phyloP scores from a whole-genome alignment of 768 basidiomycete species.

The Lyophyllum atratum region DNA sequence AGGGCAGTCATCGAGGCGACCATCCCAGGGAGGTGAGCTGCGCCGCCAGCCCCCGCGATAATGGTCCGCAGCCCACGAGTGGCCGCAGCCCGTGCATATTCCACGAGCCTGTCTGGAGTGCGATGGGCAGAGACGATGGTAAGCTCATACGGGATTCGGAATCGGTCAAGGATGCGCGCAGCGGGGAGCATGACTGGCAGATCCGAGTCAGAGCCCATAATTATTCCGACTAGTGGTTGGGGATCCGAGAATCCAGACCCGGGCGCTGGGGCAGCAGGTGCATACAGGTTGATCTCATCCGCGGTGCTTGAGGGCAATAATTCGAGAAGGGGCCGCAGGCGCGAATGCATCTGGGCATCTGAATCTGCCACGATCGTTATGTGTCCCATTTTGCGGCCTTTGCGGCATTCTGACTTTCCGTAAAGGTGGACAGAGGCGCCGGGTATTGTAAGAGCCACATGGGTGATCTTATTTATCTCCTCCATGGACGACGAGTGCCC shows the following conservation, averaged over 20 bases:
- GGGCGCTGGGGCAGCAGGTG: slow-evolving; percentile 44
- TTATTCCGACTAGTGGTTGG: slow-evolving; percentile 84
- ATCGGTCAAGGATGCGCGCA: slow-evolving; percentile 81
- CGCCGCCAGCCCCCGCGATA: slow-evolving; percentile 73
- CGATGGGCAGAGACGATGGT: slow-evolving; percentile 93
- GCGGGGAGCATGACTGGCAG: slow-evolving; percentile 92
- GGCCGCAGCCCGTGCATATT: slow-evolving; percentile 78
- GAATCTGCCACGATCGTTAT: slow-evolving; percentile 85
- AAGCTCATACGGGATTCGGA: slow-evolving; percentile 66
- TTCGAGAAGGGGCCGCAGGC: slow-evolving; percentile 74
- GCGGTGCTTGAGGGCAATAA: slow-evolving; percentile 54
- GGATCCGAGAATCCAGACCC: slow-evolving; percentile 58
- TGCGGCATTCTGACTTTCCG: slow-evolving; percentile 88
- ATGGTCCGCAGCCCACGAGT: slow-evolving; percentile 43
- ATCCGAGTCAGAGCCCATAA: slow-evolving; percentile 99
- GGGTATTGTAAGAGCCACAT: slow-evolving; percentile 64
- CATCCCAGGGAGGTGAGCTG: slow-evolving; percentile 98
- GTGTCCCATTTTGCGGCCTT: slow-evolving; percentile 97
- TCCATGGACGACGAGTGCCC: slow-evolving; percentile 72
- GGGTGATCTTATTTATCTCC: slow-evolving; percentile 55
- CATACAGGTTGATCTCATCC: slow-evolving; percentile 54
- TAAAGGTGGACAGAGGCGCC: slow-evolving; percentile 90
- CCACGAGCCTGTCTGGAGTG: slow-evolving; percentile 83
- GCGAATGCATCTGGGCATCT: slow-evolving; percentile 69
- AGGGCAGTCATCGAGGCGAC: slow-evolving; percentile 91